Evolutionary conservation across 441 rosid genomes (phyloP), one percentile per base, ranked within the genome.

Genomic region (Capsella rubella): DNA sequence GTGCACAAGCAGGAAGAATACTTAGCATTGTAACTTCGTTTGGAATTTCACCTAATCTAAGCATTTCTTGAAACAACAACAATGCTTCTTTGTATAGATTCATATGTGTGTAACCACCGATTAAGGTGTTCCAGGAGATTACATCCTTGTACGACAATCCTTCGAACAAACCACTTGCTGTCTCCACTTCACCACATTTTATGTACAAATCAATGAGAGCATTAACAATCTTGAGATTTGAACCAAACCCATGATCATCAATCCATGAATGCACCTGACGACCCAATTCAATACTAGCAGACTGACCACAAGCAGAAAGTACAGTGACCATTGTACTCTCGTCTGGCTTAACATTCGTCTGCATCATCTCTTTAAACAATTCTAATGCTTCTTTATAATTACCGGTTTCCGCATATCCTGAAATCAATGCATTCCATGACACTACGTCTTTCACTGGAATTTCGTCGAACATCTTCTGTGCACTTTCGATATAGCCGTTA

Each of bases 351-450:
- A 79, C 80, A 29, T 78, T 71, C n/a, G 39, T 75, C 42, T 70
- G 74, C 66, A 74, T 83, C 88, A 86, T 84, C 54, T 78, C 70
- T 57, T 79, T 75, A 69, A 82, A 83, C 73, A 80, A 66, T 12
- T 71, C 78, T 25, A 87, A 78, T 5, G 85, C 90, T 49, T 72
- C 80, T 8, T 77, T 37, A 53, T 42, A 72, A 9, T 50, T 8
- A 43, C 80, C 43, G 0, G 25, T 65, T 52, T 66, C 73, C 2
- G 5, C 37, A 66, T 49, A 78, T 13, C 78, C 97, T 3, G 87
- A 75, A 40, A 91, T 87, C 86, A 91, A 79, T 8, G 93, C 90
- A 72, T 89, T 91, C 97, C 92, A 91, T 0, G 93, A 83, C 46
- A 87, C 90, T 5, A 80, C 86, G 53, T 89, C 95, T 78, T 81